Evolutionary conservation across 176 grass and related monocot species (phyloP).

Genomic region (Triticum urartu): DNA sequence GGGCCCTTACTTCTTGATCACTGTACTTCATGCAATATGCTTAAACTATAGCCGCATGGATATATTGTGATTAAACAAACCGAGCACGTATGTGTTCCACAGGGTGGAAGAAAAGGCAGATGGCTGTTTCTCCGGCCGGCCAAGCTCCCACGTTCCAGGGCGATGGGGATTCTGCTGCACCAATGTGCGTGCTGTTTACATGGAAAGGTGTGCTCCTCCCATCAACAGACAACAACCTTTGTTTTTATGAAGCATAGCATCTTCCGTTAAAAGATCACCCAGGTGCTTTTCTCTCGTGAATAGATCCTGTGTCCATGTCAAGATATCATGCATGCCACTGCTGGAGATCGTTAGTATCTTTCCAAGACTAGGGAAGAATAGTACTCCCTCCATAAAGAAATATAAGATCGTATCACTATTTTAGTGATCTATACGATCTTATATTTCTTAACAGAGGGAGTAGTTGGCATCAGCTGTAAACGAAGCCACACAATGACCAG

Average conservation of each 20-base stretch:
- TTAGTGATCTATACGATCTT: no score
- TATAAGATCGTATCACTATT: no score
- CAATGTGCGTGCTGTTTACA: conserved; percentile 22
- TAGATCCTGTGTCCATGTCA: background rate
- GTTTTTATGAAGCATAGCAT: conserved; percentile 46
- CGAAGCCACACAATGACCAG: conserved; percentile 12
- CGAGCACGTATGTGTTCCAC: background rate
- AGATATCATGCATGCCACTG: conserved; percentile 27
- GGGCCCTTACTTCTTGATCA: background rate
- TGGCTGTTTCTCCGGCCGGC: conserved; percentile 29
- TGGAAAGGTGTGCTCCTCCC: conserved; percentile 42
- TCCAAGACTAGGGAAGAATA: conserved; percentile 26
- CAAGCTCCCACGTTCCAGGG: conserved; percentile 8
- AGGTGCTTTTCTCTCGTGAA: conserved; percentile 44
- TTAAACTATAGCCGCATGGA: background rate
- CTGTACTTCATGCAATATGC: background rate
- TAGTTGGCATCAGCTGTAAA: conserved; percentile 28
- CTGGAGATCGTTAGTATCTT: conserved; percentile 37
- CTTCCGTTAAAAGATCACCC: conserved; percentile 43
- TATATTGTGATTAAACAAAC: background rate
- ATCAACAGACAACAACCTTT: conserved; percentile 27
- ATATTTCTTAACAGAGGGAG: no score
- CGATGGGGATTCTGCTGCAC: conserved; percentile 29
- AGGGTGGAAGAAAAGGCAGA: conserved; percentile 23
- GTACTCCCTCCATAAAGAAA: background rate